Base-by-base conservation (phyloP, 2,329 filamentous ascomycete species). In the Curvularia spicifera region DNA sequence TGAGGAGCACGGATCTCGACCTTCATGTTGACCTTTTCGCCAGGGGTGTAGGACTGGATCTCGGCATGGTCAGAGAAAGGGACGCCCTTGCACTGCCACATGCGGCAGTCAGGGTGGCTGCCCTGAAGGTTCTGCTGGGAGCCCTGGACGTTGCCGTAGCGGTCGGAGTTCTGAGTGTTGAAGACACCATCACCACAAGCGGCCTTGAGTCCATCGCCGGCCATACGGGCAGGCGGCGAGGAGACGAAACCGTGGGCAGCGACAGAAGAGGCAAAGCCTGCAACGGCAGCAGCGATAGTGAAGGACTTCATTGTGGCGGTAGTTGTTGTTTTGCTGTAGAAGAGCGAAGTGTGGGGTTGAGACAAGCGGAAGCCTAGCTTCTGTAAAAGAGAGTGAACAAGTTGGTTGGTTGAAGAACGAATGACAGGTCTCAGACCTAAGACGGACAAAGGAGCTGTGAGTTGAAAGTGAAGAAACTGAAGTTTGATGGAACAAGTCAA, bases 31-130 rank as follows among this genome's bases (percentile, higher is more conserved):
- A 85, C 75, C 35, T 71, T 72, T 71, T 84, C 74, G 59, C 83
- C 82, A n/a, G 80, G 71, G 18, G 78, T 81, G 78, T 81, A 87
- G 42, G 72, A 78, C 65, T 83, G 83, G 63, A 73, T 78, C 60
- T 73, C 81, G 51, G 84, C 84, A 76, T 57, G 57, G 45, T 87
- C 85, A 45, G 68, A 79, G 73, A 81, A 85, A 69, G 85, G 81
- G 75, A 82, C 82, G 59, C 85, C 85, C 76, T 86, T 85, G 82
- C 83, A 85, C 47, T 84, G 79, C 79, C 79, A 84, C 67, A 84
- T 76, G 66, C 83, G 76, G 72, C 84, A 86, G 76, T 84, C 83
- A 56, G 66, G 66, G 73, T 85, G 81, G 62, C 71, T 66, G 31
- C 68, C 68, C 59, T 71, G 56, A 54, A 71, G 69, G 79, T 81